Evolutionary conservation across 176 grass and related monocot species (phyloP).

Genomic region (Sorghum bicolor): DNA sequence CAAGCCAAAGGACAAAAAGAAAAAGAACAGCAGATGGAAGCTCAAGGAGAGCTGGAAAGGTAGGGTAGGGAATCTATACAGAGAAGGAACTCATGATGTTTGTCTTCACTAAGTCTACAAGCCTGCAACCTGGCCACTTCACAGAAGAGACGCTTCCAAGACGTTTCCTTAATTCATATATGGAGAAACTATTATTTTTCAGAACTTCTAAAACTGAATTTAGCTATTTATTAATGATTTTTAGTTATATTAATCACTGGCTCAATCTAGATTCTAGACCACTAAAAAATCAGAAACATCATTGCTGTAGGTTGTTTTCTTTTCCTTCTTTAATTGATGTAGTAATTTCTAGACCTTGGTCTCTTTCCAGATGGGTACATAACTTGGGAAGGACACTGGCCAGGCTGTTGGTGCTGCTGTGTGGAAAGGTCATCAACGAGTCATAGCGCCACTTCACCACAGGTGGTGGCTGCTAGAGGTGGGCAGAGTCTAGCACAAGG

Average conservation of each 20-base stretch:
- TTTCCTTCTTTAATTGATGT: neutral
- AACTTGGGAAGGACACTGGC: neutral
- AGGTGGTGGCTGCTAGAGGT: neutral
- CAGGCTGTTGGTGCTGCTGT: neutral
- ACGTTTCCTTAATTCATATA: neutral
- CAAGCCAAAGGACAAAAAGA: no score
- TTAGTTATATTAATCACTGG: no score
- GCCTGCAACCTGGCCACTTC: no score
- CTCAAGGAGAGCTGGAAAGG: no score
- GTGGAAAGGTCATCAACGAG: neutral
- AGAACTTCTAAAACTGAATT: neutral
- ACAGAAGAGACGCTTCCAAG: no score
- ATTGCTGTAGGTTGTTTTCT: neutral
- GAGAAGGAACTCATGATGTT: no score
- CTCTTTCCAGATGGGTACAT: neutral
- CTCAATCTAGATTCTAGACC: neutral
- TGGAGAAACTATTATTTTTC: no score
- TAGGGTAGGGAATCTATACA: no score
- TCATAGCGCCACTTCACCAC: neutral
- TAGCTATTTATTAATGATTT: neutral
- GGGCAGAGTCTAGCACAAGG: neutral
- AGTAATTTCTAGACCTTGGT: neutral
- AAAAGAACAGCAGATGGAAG: no score
- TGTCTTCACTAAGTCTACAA: no score
- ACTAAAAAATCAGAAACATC: neutral